Percentiles rank a stretch among this genome's conserved stretches.
phyloP scores from a whole-genome alignment of 2,329 filamentous ascomycete genomes.

The Trichophyton equinum region DNA sequence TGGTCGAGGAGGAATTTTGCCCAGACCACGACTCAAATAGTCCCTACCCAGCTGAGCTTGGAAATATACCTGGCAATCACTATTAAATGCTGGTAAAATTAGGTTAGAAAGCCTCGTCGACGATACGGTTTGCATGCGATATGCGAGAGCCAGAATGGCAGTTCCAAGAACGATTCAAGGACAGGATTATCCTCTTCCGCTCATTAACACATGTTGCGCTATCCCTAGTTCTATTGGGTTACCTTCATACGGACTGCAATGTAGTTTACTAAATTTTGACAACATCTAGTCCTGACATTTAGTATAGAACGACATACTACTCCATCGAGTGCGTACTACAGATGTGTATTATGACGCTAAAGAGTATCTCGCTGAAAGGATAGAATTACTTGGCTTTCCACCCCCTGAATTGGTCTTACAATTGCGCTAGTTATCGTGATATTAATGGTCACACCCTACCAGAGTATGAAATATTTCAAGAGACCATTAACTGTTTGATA shows the following conservation, averaged over 20 bases:
- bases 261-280: slow-evolving; percentile 20
- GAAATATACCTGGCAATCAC: too few relatives aligned
- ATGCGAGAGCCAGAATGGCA: slow-evolving; percentile 23
- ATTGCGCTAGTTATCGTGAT: neutral
- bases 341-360: slow-evolving; percentile 15
- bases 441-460: slow-evolving; percentile 7
- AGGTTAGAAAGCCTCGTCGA: too few relatives aligned
- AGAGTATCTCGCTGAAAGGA: slow-evolving; percentile 13
- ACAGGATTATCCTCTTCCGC: slow-evolving; percentile 14
- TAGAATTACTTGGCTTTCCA: slow-evolving; percentile 11
- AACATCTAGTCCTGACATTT: slow-evolving; percentile 15
- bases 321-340: slow-evolving; percentile 16
- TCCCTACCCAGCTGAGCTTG: too few relatives aligned
- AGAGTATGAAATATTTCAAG: slow-evolving; percentile 20
- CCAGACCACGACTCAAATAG: too few relatives aligned
- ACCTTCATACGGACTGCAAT: slow-evolving; percentile 27
- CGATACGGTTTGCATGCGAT: too few relatives aligned
- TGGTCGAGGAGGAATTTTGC: too few relatives aligned
- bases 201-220: slow-evolving; percentile 21
- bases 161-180: slow-evolving; percentile 17
- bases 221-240: slow-evolving; percentile 28
- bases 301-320: slow-evolving; percentile 19
- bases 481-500: slow-evolving; percentile 17
- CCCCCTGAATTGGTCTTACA: slow-evolving; percentile 9
- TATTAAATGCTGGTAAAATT: too few relatives aligned